Conservation (phyloP, 768 basidiomycete genomes). For the Termitomyces bulborhizus region DNA sequence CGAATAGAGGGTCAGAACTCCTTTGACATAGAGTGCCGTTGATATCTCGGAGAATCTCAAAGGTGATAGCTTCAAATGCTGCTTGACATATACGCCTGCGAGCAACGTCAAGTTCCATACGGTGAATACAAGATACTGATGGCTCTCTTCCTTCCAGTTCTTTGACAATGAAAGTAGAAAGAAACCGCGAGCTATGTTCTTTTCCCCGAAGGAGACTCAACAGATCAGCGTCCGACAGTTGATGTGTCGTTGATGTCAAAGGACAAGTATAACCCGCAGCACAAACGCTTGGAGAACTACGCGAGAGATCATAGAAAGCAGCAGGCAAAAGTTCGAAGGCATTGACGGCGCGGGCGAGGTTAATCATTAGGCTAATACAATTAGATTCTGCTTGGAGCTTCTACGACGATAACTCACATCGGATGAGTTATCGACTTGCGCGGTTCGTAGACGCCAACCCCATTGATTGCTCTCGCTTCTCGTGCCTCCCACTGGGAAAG, state of each 20-base stretch:
- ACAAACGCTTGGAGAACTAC: constrained; percentile 56
- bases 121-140: constrained; percentile 41
- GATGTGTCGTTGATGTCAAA: constrained; percentile 26
- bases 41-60: constrained; percentile 68
- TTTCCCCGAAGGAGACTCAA: constrained; percentile 59
- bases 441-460: constrained; percentile 50
- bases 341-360: constrained; percentile 52
- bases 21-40: constrained; percentile 63
- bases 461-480: constrained; percentile 49
- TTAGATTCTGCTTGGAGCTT: constrained; percentile 5
- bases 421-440: constrained; percentile 56
- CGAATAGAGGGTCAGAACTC: constrained; percentile 64
- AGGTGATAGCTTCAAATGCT: constrained; percentile 69
- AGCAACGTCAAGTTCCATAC: constrained; percentile 37
- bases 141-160: constrained; percentile 62
- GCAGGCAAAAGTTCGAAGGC: constrained; percentile 59
- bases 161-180: constrained; percentile 73
- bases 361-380: constrained; percentile 51
- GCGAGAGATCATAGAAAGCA: constrained; percentile 78
- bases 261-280: constrained; percentile 43
- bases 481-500: constrained; percentile 62
- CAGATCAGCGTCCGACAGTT: constrained; percentile 48
- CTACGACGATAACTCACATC: constrained; percentile 40
- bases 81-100: constrained; percentile 56
- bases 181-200: constrained; percentile 66